These are phyloP conservation scores for Venustampulla echinocandica DNA, from an alignment of 495 filamentous ascomycete species.

Conservation along the genomic window DNA sequence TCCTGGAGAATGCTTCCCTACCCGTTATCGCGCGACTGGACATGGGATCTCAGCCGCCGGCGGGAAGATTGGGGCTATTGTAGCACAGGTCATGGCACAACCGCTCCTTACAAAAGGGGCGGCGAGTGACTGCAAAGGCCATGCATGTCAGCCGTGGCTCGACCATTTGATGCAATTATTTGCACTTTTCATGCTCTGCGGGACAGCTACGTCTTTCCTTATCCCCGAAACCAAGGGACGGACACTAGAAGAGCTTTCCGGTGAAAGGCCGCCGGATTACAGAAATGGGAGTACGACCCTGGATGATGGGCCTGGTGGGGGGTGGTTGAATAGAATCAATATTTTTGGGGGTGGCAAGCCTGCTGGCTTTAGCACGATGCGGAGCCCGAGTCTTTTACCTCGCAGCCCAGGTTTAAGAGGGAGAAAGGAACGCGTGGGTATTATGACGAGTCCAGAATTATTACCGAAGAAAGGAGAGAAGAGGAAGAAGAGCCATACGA, in stretches of 20 bases:
- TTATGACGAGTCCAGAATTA: slow-evolving; percentile 20
- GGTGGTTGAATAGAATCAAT: slow-evolving; percentile 8
- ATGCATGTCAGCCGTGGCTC: slow-evolving; percentile 18
- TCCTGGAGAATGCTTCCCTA: slow-evolving; percentile 84
- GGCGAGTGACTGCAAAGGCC: slow-evolving; percentile 8
- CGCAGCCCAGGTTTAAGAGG: slow-evolving; percentile 14
- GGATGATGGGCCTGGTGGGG: not conserved
- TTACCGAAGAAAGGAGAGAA: slow-evolving; percentile 12
- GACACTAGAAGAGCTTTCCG: slow-evolving; percentile 51
- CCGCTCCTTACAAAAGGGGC: slow-evolving; percentile 38
- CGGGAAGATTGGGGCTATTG: slow-evolving; percentile 75
- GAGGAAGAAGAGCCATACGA: slow-evolving; percentile 2
- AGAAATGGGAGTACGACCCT: not conserved
- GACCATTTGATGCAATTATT: slow-evolving; percentile 23
- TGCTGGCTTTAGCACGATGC: slow-evolving; percentile 9
- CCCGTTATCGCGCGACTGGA: slow-evolving; percentile 72
- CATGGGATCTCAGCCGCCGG: slow-evolving; percentile 77
- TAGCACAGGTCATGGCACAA: slow-evolving; percentile 45
- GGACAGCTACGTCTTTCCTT: slow-evolving; percentile 34
- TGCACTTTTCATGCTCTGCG: slow-evolving; percentile 21
- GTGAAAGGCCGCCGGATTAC: slow-evolving; percentile 32
- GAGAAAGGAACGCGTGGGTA: slow-evolving; percentile 16
- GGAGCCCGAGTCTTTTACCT: slow-evolving; percentile 7
- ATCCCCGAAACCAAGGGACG: slow-evolving; percentile 55
- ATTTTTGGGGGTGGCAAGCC: slow-evolving; percentile 15